A percentile compares a stretch with the other conserved stretches of the same genome.
phyloP scores from a whole-genome alignment of 2,329 filamentous ascomycete species.

The Monosporascus cannonballus region DNA sequence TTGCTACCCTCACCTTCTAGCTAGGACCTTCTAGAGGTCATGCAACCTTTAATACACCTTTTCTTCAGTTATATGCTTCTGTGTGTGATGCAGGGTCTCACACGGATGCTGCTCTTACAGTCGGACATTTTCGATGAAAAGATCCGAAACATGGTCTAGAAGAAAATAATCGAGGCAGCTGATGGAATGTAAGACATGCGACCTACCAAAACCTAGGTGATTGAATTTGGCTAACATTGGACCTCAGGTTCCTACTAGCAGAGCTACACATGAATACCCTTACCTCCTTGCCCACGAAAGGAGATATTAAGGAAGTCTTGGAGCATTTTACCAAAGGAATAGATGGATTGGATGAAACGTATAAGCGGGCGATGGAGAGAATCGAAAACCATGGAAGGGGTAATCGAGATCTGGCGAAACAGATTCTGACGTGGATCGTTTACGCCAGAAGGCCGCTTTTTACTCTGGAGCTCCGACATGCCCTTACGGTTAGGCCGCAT shows the following conservation, averaged over 20 bases:
- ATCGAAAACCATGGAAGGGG: slow-evolving; percentile 31
- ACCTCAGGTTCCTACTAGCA: slow-evolving; percentile 30
- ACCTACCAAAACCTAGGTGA: slow-evolving; percentile 5
- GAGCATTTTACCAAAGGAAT: slow-evolving; percentile 21
- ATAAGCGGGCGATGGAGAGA: slow-evolving; percentile 33
- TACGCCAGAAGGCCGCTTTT: slow-evolving; percentile 27
- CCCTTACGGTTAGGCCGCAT: slow-evolving; percentile 30
- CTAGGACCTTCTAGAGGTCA: too few relatives aligned
- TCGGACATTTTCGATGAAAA: slow-evolving; percentile 8
- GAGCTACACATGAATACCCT: slow-evolving; percentile 29
- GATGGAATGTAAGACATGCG: slow-evolving; percentile 24
- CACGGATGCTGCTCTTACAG: slow-evolving; percentile 11
- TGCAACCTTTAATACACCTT: too few relatives aligned
- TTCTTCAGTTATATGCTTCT: too few relatives aligned
- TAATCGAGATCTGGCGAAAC: slow-evolving; percentile 27
- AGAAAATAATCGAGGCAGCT: slow-evolving; percentile 11
- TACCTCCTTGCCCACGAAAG: slow-evolving; percentile 20
- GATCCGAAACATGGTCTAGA: slow-evolving; percentile 13
- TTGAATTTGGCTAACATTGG: not conserved
- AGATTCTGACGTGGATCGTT: slow-evolving; percentile 33
- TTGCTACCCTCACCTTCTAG: too few relatives aligned
- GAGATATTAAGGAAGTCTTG: slow-evolving; percentile 25
- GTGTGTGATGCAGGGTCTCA: too few relatives aligned
- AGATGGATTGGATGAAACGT: slow-evolving; percentile 29
- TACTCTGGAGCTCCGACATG: slow-evolving; percentile 31